Base-by-base conservation (phyloP, 768 basidiomycete species). In the Pisolithus marmoratus region DNA sequence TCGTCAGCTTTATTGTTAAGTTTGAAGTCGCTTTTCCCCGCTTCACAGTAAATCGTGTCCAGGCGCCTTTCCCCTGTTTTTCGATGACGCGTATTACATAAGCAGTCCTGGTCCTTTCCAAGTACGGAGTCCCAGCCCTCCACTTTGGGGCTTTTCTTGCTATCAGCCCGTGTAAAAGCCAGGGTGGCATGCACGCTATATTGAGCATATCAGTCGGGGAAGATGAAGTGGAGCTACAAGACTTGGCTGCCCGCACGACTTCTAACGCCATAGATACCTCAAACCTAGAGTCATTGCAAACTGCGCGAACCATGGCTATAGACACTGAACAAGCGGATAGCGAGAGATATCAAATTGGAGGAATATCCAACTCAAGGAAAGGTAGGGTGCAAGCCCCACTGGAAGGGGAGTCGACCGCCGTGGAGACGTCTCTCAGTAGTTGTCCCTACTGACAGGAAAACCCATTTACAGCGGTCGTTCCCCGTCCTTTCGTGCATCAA, bases 391-490 rank as follows among this genome's bases (percentile, higher is more conserved):
- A 5, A 2, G 20, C 36, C 41, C 36, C 52, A 12, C 40, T 38
- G 43, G 40, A 43, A 46, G 49, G 53, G 57, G 60, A 64, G 67
- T n/a, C n/a, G 66, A 66, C 60, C 55, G 53, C 34, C 20, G 51
- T 48, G 60, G 53, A 52, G 49, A 45, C 54, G 20, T 46, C 27
- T 53, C 57, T 31, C 31, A 45, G 47, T 42, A 42, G 44, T 51
- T 48, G 40, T 22, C 48, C 20, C 48, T 44, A 27, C 46, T 51
- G 50, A 17, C 34, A 38, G 42, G 45, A 27, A 38, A 26, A 6
- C 51, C 49, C 50, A 56, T 53, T 51, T 61, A 65, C 61, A 58
- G 53, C 64, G 48, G 57, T 24, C 53, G 51, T 49, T 42, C 24
- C 54, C 58, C 1, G 12, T 49, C 24, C 2, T 38, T 12, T 22